phyloP scores from a whole-genome alignment of 2,329 filamentous ascomycete genomes.

The Zymoseptoria ardabiliae region DNA sequence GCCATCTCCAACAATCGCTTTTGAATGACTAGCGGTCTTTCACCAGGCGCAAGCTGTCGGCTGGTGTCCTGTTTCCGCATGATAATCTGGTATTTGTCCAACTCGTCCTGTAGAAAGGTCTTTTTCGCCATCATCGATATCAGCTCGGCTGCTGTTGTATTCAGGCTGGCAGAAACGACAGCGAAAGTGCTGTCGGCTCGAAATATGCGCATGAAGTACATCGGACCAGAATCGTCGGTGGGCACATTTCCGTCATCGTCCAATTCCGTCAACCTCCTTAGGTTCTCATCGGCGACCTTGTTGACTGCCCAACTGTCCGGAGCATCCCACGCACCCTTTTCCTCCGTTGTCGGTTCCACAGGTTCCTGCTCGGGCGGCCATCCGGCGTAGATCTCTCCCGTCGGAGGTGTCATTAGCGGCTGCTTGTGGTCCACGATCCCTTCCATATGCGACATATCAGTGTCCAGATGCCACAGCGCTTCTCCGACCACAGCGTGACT shows the following conservation, averaged over 20 bases:
- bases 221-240: conserved; percentile 64
- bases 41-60: conserved; percentile 67
- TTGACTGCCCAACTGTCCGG: conserved; percentile 96
- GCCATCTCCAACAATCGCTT: conserved; percentile 85
- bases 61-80: conserved; percentile 88
- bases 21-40: conserved; percentile 83
- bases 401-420: conserved; percentile 62
- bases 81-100: conserved; percentile 93
- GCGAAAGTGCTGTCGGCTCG: conserved; percentile 89
- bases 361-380: conserved; percentile 34
- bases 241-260: conserved; percentile 59
- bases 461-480: conserved; percentile 71
- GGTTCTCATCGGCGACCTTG: conserved; percentile 58
- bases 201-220: conserved; percentile 93
- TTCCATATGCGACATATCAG: conserved; percentile 82
- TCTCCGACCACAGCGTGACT: conserved; percentile 22
- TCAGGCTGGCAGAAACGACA: conserved; percentile 75
- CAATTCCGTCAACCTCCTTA: conserved; percentile 50
- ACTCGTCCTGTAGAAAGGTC: conserved; percentile 79
- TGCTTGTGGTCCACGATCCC: conserved; percentile 66
- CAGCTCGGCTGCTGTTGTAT: conserved; percentile 78
- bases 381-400: conserved; percentile 42
- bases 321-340: conserved; percentile 69
- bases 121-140: conserved; percentile 90
- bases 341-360: conserved; percentile 17